Evolutionary conservation across 805 yeast genomes (phyloP), one percentile per base, ranked within the genome.

Genomic region (Kodamaea sagamina): DNA sequence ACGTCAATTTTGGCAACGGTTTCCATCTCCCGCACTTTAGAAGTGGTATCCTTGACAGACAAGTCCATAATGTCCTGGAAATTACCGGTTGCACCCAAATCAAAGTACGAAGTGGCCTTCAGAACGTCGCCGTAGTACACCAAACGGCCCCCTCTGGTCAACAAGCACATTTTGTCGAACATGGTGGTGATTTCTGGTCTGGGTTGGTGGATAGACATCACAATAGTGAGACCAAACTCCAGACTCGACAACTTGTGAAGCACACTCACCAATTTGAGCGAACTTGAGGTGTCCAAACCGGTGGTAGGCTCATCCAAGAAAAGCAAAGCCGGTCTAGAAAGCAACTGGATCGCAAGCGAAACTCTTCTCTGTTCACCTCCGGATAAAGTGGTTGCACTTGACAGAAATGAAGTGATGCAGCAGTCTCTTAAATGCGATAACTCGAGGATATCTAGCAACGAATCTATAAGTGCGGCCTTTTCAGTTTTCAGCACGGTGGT

Each of bases 341-440:
- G 48, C 22, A 59, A 49, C 42, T 59, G 63, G 15, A 58, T 50
- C 3, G 63, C 63, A 15, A 59, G 43, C 10, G 61, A 55, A 12
- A 52, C 44, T 9, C 63, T 42, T 19, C 63, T 32, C 35, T 59
- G 63, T 32, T 59, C 63, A 2, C 63, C 63, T 4, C 63, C 63
- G 3, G 62, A 57, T 7, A 59, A 44, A 32, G 40, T 36, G n/a
- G 28, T n/a, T 8, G 36, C 26, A 10, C 16, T 13, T 4, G 35
- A 15, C 39, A 25, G 34, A 41, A 67, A 67, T 0, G 63, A 46
- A 13, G 82, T 83, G 1, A 86, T 82, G 3, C 69, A 49, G 0
- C 85, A 81, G 48, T 82, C 70, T 8, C 76, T 75, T 41, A 89
- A 74, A 39, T 81, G 88, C 41, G 74, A 74, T 12, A 89, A 67